Base-by-base conservation (phyloP, 345 rosid species). In the Punica granatum region DNA sequence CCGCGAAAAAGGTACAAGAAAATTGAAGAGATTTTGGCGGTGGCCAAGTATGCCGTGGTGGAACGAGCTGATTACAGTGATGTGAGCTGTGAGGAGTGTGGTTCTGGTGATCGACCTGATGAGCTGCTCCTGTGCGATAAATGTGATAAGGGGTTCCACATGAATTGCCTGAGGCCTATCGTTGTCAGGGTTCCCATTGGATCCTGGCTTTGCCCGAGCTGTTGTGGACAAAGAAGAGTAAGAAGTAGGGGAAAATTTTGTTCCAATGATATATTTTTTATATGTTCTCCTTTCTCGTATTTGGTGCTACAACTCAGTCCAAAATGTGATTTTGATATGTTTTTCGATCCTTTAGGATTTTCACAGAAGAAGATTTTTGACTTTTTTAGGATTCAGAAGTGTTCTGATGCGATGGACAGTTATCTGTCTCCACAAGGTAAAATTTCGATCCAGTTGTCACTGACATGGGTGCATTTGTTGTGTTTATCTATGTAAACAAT, bases 131-230 rank as follows among this genome's bases (percentile, higher is more conserved):
- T 89, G 30, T 92, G 98, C 43, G 96, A 92, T 19, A 89, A 86
- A 83, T 92, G 98, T 70, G 94, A 92, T 23, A 77, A 71, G 65
- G 98, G 98, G n/a, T 92, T 80, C 48, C 97, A 92, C 72, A 89
- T 92, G 96, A 87, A 84, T 70, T 89, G 97, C 72, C 73, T 92
- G 72, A 72, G 93, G 67, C 97, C 97, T 59, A 92, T 92, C 60
- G 86, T 92, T 23, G 96, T 65, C 60, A 85, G 90, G 64, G 82
- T 92, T 63, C 97, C 96, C 33, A 79, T 81, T 58, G 97, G 97
- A 66, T 68, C 96, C 26, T 89, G 97, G 97, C 74, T 86, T 28
- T 92, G 97, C 73, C 75, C 74, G 61, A 78, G 70, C 71, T 89
- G 97, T 72, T 83, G 88, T 54, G 90, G 84, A 73, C 85, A 82